Evolutionary conservation across 2,329 filamentous ascomycete species (phyloP), one percentile per base, ranked within the genome.

Genomic region (Colletotrichum cuscutae): DNA sequence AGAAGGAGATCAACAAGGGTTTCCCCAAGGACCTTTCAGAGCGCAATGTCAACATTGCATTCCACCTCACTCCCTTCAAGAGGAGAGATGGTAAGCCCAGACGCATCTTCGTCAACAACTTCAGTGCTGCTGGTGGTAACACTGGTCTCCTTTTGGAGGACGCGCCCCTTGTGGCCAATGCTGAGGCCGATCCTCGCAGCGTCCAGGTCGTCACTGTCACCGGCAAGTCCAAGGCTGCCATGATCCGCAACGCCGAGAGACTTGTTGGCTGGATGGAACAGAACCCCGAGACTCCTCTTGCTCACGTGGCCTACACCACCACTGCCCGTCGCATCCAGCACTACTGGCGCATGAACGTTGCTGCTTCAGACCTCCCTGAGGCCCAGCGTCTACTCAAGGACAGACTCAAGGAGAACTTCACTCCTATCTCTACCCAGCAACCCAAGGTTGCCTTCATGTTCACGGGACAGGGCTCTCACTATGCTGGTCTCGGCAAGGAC

Each of bases 101-200:
- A 32, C 81, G 84, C 5, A 82, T 88, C 9, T 89, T 89, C 71
- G 80, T 93, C 74, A 94, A 94, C 83, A 93, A 93, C 82, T 94
- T 93, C 78, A 89, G 89, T 74, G 92, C 92, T 7, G 91, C 92
- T 65, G 92, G 92, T 75, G 92, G 92, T 42, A 94, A 94, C 81
- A 93, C 92, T 1, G 89, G 90, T 19, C 79, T 94, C 28, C 80
- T 94, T 7, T 77, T 94, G 2, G 90, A 93, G 77, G 91, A 93
- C 74, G 89, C 84, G 0, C 89, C 89, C 64, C 78, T 85, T 5
- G 82, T 86, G 3, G 76, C 78, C 9, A 80, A 81, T 2, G 89
- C 90, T 12, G 77, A 75, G 12, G 70, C 75, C 3, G 90, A 93
- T 74, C 83, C 88, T 8, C 87, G 92, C 24, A 82, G 81, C n/a